Percentiles rank a stretch among this genome's conserved stretches.
Evolutionary conservation across 345 rosid species (phyloP).

Genomic region (Moricandia moricandioides): DNA sequence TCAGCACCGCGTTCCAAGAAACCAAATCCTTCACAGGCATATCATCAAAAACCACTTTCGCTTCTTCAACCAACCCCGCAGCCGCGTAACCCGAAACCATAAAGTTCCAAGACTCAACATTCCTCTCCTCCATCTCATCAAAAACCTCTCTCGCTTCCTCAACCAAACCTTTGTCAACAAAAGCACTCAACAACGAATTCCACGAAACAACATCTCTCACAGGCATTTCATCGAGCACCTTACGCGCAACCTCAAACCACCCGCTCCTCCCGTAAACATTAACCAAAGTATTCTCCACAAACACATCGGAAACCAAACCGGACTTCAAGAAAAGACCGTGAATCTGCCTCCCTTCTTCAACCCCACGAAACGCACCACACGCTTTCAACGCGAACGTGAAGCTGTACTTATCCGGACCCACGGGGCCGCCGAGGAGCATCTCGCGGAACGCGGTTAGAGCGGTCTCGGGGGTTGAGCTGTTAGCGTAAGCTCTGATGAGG

Average conservation of each 20-base stretch:
- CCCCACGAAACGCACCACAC: conserved; percentile 43
- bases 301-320: conserved; percentile 38
- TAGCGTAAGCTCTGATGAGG: conserved; percentile 50
- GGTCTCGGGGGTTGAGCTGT: conserved; percentile 28
- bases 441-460: conserved; percentile 38
- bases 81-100: conserved; percentile 46
- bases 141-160: conserved; percentile 42
- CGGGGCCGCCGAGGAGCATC: conserved; percentile 35
- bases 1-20: conserved; percentile 48
- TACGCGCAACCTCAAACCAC: conserved; percentile 31
- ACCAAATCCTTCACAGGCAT: conserved; percentile 46
- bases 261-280: conserved; percentile 40
- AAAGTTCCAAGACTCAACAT: conserved; percentile 51
- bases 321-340: conserved; percentile 40
- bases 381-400: conserved; percentile 50
- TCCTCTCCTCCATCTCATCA: conserved; percentile 49
- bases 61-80: conserved; percentile 42
- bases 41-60: conserved; percentile 33
- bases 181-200: conserved; percentile 50
- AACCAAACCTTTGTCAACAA: conserved; percentile 36
- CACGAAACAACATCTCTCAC: conserved; percentile 45
- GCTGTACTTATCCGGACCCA: conserved; percentile 45
- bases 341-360: conserved; percentile 45
- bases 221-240: conserved; percentile 48
- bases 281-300: conserved; percentile 43